Evolutionary conservation across 768 basidiomycete species (phyloP), one percentile per base, ranked within the genome.

Genomic region (Naganishia friedmannii): DNA sequence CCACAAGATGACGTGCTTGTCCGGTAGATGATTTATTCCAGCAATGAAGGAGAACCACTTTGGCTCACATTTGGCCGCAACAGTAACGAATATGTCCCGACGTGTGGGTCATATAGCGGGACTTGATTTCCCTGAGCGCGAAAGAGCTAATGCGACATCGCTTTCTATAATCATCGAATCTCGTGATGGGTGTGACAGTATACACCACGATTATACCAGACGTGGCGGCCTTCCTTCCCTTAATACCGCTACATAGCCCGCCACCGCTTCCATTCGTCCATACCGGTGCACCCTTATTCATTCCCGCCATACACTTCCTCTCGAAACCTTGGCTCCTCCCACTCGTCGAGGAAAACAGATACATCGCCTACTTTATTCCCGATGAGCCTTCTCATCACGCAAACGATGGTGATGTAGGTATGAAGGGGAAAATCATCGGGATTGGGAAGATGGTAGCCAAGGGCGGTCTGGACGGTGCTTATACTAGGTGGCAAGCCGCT

Each of bases 61-160:
- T 79, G 78, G 78, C 75, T 79, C 73, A 75, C 75, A 6, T 74
- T 78, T 29, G 78, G 78, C 9, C 73, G 78, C 7, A 74, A 74
- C 45, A 76, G 76, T 17, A 77, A 73, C 34, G 74, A 77, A 29
- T 73, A 76, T n/a, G 72, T 79, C n/a, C 78, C 78, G 31, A 79
- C 78, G 6, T 65, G 78, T 79, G 53, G 58, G 78, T 69, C 15
- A 7, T 32, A 2, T 17, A 17, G 19, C 26, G 15, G 13, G 0
- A 51, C 17, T 23, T 26, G 19, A 5, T 23, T 37, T 51, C 9
- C 8, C 21, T 21, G 37, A 32, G 32, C 34, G 17, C 12, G 29
- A 26, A 29, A 29, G 3, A 31, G 28, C 54, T 31, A 1, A 29
- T 31, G 15, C 19, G 32, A 6, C 2, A 31, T 26, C 19, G 29